Conservation (phyloP, 768 basidiomycete genomes). For the Rickenella mellea region DNA sequence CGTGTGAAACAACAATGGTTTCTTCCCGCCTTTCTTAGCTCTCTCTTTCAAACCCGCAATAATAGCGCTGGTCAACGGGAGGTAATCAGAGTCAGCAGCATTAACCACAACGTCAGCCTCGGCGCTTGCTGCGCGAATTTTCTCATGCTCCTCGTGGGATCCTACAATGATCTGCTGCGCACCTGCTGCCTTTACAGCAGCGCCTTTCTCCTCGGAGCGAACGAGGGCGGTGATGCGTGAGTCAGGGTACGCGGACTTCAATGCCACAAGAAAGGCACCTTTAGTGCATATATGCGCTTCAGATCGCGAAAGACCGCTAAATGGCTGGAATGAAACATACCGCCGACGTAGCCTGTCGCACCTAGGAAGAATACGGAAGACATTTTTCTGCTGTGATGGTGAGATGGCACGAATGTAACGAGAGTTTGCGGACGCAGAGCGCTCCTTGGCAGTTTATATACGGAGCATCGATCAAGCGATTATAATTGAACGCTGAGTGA, state of each 20-base stretch:
- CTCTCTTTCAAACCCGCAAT: constrained; percentile 43
- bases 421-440: too few species aligned
- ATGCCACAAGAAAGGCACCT: constrained; percentile 24
- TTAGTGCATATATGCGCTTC: too few species aligned
- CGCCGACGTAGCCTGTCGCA: too few species aligned
- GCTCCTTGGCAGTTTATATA: too few species aligned
- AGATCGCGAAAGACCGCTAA: too few species aligned
- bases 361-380: too few species aligned
- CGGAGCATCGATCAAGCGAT: too few species aligned
- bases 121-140: neutral
- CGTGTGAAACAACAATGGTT: constrained; percentile 52
- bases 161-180: neutral
- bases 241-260: constrained; percentile 18
- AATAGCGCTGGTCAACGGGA: constrained; percentile 32
- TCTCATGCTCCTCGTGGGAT: neutral
- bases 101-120: too few species aligned
- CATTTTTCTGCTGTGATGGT: too few species aligned
- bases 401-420: too few species aligned
- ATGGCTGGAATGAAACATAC: too few species aligned
- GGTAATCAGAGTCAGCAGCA: constrained; percentile 40
- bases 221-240: constrained; percentile 3
- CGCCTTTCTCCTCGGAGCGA: neutral
- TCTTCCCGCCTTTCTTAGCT: constrained; percentile 28
- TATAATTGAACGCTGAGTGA: too few species aligned
- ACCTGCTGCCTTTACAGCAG: neutral